Evolutionary conservation across 108 stramenopile genomes (phyloP), one percentile per base, ranked within the genome.

Genomic region (Discostella pseudostelligera): DNA sequence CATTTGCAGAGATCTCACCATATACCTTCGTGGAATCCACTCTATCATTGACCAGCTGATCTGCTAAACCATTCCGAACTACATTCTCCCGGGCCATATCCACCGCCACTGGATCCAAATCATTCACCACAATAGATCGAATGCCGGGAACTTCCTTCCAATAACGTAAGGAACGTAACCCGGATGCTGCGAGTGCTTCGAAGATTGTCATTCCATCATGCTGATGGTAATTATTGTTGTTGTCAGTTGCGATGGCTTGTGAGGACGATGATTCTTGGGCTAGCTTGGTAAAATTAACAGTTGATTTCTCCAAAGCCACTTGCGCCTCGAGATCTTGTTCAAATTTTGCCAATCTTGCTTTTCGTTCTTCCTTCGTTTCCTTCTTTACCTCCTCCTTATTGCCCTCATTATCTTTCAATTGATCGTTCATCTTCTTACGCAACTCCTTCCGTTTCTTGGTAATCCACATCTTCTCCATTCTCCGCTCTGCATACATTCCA

Each of bases 141-240:
- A 98, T 81, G 21, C 93, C 91, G 3, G 90, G 89, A 50, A 98
- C 87, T 77, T 98, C 97, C 58, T 97, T 96, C 81, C 87, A 92
- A 69, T 98, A 98, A 56, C 98, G 84, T 21, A 98, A 70, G 9
- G 95, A 96, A 57, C 99, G 93, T 40, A 99, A 70, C 25, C 97
- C 99, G 4, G 97, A 92, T 12, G 99, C 99, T 0, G 97, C 96
- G 42, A 99, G 79, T 14, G 96, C 97, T 68, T 99, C 99, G 12
- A 99, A 84, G 51, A 99, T 86, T 11, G 78, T 69, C 24, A 98
- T 71, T 4, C 98, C 98, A 40, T 72, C 61, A 32, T n/a, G n/a
- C n/a, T n/a, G n/a, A n/a, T n/a, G n/a, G n/a, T n/a, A n/a, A n/a
- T 24, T 19, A n/a, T 37, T 21, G 22, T 39, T 19, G 9, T 44